Percentiles rank a stretch among this genome's conserved stretches.
phyloP scores from a whole-genome alignment of 805 yeast species.

The Ogataea ganodermae region DNA sequence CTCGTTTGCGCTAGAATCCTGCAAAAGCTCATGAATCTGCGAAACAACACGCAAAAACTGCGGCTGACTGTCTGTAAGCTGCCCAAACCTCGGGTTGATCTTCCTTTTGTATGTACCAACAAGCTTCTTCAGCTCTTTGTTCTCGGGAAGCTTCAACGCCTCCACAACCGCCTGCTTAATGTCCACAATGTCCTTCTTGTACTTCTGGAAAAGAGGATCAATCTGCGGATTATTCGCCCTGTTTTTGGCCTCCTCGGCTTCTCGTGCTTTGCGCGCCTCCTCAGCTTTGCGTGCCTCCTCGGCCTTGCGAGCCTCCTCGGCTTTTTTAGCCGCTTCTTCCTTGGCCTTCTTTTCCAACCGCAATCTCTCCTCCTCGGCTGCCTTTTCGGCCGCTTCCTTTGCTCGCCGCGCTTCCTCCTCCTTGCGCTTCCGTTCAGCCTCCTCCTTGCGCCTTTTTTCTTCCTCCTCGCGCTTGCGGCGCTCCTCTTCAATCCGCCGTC shows the following conservation, averaged over 20 bases:
- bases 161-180: conserved; percentile 63
- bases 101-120: conserved; percentile 69
- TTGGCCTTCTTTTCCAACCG: conserved; percentile 8
- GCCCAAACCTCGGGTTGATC: conserved; percentile 89
- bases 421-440: conserved; percentile 19
- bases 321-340: conserved; percentile 3
- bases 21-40: conserved; percentile 54
- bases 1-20: conserved; percentile 46
- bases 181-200: conserved; percentile 52
- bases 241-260: conserved; percentile 30
- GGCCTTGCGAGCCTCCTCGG: conserved; percentile 26
- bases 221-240: conserved; percentile 39
- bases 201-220: conserved; percentile 46
- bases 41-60: conserved; percentile 57
- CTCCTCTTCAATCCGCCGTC: conserved; percentile 12
- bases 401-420: conserved; percentile 13
- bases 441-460: conserved; percentile 19
- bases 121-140: conserved; percentile 45
- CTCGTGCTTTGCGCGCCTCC: conserved; percentile 26
- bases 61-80: conserved; percentile 67
- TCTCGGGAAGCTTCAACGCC: conserved; percentile 45
- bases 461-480: conserved; percentile 5
- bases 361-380: conserved; percentile 9
- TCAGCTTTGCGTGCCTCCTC: conserved; percentile 27
- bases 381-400: conserved; percentile 24